Evolutionary conservation across 345 rosid species (phyloP).

Genomic region (Sonneratia alba): DNA sequence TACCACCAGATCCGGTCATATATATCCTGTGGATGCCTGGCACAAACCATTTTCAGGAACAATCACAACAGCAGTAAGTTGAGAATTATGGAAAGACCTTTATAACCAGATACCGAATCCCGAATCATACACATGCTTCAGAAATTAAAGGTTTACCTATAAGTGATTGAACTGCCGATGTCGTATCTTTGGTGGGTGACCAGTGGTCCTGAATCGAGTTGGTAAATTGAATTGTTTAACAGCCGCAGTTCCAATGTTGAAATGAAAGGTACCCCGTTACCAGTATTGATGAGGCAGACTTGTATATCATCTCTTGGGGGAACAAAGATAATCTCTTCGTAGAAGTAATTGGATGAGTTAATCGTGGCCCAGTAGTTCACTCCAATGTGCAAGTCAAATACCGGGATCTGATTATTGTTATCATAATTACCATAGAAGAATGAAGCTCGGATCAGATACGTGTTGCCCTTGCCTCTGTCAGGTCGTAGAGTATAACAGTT

Average conservation of each 20-base stretch:
- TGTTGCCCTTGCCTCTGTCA: constrained; percentile 8
- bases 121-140: neutral
- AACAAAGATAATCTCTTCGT: neutral
- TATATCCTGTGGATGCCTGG: constrained; percentile 15
- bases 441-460: constrained; percentile 7
- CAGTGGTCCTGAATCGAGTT: neutral
- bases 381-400: constrained; percentile 17
- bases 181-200: accelerated
- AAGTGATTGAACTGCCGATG: neutral
- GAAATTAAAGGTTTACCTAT: neutral
- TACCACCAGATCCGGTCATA: constrained; percentile 13
- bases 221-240: constrained; percentile 1
- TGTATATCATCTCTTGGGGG: constrained; percentile 2
- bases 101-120: too few species aligned
- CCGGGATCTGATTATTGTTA: neutral
- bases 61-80: neutral
- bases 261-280: constrained; percentile 17
- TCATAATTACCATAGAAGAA: constrained; percentile 22
- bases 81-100: too few species aligned
- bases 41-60: neutral
- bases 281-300: constrained; percentile 17
- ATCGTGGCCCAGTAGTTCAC: constrained; percentile 7
- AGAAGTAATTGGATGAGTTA: accelerated
- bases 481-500: constrained; percentile 17
- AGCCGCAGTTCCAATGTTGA: constrained; percentile 19